phyloP scores from a whole-genome alignment of 352 stramenopile species.

The Phytophthora ohioensis region DNA sequence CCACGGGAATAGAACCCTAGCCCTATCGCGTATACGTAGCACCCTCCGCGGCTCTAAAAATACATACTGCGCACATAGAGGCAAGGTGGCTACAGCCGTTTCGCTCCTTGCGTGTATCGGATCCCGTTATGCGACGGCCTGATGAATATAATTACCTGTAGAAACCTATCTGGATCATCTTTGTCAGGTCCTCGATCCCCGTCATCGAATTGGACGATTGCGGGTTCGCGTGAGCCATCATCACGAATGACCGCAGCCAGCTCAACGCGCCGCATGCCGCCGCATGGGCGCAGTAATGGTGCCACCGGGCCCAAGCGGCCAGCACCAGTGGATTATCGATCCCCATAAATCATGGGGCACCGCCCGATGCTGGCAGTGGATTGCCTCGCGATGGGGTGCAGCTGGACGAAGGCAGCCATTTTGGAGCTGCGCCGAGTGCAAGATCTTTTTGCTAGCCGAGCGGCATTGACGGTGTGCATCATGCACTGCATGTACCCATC shows the following conservation, averaged over 20 bases:
- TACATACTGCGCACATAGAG: constrained; percentile 19
- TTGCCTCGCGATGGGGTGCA: constrained; percentile 16
- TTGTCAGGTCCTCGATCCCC: neutral
- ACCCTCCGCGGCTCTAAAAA: constrained; percentile 24
- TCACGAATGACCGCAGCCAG: constrained; percentile 14
- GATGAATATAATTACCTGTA: neutral
- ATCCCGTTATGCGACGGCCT: neutral
- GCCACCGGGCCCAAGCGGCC: neutral
- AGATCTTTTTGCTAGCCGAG: constrained; percentile 34
- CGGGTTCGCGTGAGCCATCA: constrained; percentile 20
- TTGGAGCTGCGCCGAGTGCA: neutral
- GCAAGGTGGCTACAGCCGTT: constrained; percentile 15
- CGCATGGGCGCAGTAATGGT: constrained; percentile 26
- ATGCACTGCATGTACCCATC: constrained; percentile 24
- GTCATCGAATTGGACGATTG: constrained; percentile 29
- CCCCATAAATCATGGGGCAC: neutral
- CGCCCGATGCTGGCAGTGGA: neutral
- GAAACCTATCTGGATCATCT: neutral
- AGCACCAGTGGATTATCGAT: constrained; percentile 24
- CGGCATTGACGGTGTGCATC: neutral
- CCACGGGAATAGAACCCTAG: constrained; percentile 6
- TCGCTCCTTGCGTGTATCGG: neutral
- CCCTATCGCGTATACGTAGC: constrained; percentile 8
- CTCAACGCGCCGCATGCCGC: neutral
- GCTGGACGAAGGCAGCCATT: constrained; percentile 31